Evolutionary conservation across 2,329 filamentous ascomycete species (phyloP).

Genomic region (Trichoderma sp.): DNA sequence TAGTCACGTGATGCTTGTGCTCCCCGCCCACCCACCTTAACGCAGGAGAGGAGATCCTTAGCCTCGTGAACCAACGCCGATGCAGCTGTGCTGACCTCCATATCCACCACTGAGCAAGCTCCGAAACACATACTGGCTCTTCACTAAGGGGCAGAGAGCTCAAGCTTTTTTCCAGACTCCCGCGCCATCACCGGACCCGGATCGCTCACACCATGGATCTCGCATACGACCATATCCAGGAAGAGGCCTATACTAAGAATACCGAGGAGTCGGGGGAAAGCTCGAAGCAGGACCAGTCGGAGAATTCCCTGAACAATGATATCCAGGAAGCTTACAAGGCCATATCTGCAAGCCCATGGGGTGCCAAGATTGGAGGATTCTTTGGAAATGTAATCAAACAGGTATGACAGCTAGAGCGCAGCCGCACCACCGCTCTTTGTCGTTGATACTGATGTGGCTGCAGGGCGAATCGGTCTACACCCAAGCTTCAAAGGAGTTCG

Average conservation of each 20-base stretch:
- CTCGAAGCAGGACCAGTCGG: constrained; percentile 44
- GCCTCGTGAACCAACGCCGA: constrained; percentile 13
- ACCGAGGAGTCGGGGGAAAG: constrained; percentile 50
- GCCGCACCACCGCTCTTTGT: not conserved
- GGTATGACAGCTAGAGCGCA: constrained; percentile 47
- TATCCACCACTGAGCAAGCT: not conserved
- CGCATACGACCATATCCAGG: constrained; percentile 94
- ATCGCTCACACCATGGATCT: constrained; percentile 72
- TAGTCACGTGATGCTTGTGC: constrained; percentile 9
- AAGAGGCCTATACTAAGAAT: constrained; percentile 70
- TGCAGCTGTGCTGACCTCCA: constrained; percentile 12
- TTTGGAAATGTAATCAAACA: constrained; percentile 93
- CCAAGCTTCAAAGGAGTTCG: constrained; percentile 82
- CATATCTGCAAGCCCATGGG: constrained; percentile 90
- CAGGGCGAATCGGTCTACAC: constrained; percentile 81
- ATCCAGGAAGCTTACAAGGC: constrained; percentile 95
- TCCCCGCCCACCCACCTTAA: constrained; percentile 6
- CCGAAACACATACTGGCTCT: not conserved
- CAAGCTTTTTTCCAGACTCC: not conserved
- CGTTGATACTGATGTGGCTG: constrained; percentile 21
- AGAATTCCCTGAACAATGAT: constrained; percentile 74
- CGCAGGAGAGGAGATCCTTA: constrained; percentile 16
- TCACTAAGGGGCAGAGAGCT: constrained; percentile 2
- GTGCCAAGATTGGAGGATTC: constrained; percentile 81
- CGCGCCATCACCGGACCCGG: not conserved